Percentiles rank a stretch among this genome's conserved stretches.
Evolutionary conservation across 306 rosid species (phyloP).

Genomic region (Acacia crassicarpa): DNA sequence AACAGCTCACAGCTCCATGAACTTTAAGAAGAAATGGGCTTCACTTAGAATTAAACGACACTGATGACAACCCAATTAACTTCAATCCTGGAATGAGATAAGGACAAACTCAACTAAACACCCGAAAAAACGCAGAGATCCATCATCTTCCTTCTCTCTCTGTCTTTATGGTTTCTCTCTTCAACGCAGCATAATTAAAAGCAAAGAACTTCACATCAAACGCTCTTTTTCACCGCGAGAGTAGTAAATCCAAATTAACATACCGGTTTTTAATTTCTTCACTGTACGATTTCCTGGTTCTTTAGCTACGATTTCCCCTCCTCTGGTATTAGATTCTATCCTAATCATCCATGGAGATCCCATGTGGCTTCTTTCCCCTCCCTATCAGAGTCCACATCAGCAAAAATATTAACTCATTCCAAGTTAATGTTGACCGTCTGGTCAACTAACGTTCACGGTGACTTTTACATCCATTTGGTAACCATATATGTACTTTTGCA

Average conservation of each 20-base stretch:
- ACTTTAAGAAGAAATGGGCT: constrained; percentile 27
- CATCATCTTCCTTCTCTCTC: neutral
- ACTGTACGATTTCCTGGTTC: constrained; percentile 34
- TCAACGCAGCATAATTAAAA: constrained; percentile 40
- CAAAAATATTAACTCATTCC: too few species aligned
- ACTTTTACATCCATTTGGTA: too few species aligned
- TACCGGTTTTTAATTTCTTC: constrained; percentile 33
- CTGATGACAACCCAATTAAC: neutral
- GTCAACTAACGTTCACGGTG: too few species aligned
- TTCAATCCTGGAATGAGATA: constrained; percentile 28
- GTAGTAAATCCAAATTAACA: constrained; percentile 55
- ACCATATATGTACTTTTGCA: too few species aligned
- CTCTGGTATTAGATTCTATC: too few species aligned
- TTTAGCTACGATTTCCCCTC: too few species aligned
- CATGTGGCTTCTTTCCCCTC: too few species aligned
- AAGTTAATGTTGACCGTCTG: too few species aligned
- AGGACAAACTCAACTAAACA: constrained; percentile 28
- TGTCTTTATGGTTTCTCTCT: constrained; percentile 5
- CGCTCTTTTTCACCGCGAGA: constrained; percentile 37
- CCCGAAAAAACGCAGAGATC: constrained; percentile 28
- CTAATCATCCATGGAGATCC: too few species aligned
- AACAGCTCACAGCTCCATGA: constrained; percentile 25
- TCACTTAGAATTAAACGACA: neutral
- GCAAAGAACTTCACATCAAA: constrained; percentile 41
- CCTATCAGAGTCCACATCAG: too few species aligned